Percentiles rank a stretch among this genome's conserved stretches.
phyloP scores from a whole-genome alignment of 768 basidiomycete genomes.

The Boletus bicolor region DNA sequence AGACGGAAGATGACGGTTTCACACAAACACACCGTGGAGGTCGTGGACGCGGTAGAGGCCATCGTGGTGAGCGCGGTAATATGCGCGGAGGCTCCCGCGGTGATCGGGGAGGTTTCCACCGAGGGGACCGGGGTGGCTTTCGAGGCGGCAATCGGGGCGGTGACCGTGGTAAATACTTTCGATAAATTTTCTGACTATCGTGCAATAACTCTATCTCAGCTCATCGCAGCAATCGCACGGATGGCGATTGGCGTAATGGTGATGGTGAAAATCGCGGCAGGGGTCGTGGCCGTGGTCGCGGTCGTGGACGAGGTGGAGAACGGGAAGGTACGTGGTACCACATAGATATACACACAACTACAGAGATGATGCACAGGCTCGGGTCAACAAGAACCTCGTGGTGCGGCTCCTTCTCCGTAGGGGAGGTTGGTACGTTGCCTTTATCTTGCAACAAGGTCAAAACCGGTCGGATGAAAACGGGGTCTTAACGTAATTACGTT shows the following conservation, averaged over 20 bases:
- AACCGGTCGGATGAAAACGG: background rate
- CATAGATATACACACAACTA: background rate
- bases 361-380: constrained; percentile 12
- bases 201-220: constrained; percentile 3
- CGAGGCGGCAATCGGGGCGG: constrained; percentile 35
- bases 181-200: background rate
- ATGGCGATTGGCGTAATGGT: constrained; percentile 49
- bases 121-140: constrained; percentile 34
- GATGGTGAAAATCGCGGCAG: constrained; percentile 40
- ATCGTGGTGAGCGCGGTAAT: constrained; percentile 41
- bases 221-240: constrained; percentile 20
- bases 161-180: constrained; percentile 20
- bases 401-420: constrained; percentile 18
- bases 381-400: constrained; percentile 23
- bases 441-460: background rate
- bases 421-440: background rate
- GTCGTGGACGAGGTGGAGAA: constrained; percentile 39
- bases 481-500: background rate
- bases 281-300: constrained; percentile 44
- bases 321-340: constrained; percentile 35
- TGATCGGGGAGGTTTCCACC: constrained; percentile 32
- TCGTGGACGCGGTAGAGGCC: constrained; percentile 45
- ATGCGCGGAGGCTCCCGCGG: constrained; percentile 43
- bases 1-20: constrained; percentile 62
- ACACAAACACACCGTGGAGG: constrained; percentile 43